A percentile compares a stretch with the other conserved stretches of the same genome.
phyloP scores from a whole-genome alignment of 441 rosid species.

The Capsella rubella region DNA sequence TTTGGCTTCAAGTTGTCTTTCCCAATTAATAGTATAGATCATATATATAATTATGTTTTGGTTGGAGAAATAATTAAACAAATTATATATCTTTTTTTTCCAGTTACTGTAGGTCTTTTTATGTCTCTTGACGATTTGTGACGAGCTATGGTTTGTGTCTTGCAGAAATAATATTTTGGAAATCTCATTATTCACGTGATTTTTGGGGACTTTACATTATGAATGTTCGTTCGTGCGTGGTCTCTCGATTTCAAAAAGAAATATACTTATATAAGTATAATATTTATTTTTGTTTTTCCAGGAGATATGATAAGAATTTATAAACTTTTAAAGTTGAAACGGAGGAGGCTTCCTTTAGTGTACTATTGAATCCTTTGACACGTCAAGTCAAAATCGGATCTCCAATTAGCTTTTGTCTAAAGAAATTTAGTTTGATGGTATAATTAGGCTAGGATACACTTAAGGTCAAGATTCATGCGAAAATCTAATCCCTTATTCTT shows the following conservation, averaged over 20 bases:
- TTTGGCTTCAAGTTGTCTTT: too few relatives aligned
- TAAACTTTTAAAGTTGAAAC: constrained; percentile 20
- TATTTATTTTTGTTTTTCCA: not conserved
- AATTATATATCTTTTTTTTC: not conserved
- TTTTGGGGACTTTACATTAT: not conserved
- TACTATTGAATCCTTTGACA: constrained; percentile 33
- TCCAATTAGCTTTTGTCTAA: constrained; percentile 32
- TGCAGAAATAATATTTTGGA: not conserved
- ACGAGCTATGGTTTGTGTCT: not conserved
- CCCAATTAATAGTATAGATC: too few relatives aligned
- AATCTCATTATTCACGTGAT: not conserved
- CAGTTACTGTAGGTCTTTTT: not conserved
- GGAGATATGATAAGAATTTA: constrained; percentile 20
- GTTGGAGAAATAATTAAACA: not conserved
- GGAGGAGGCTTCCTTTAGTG: constrained; percentile 34
- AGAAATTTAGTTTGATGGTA: constrained; percentile 7
- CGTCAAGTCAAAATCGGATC: constrained; percentile 40
- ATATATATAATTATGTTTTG: not conserved
- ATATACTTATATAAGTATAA: not conserved
- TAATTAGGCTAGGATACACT: constrained; percentile 31
- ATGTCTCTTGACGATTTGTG: not conserved
- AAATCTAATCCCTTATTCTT: constrained; percentile 29
- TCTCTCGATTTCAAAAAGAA: not conserved
- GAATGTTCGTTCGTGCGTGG: not conserved
- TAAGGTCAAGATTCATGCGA: constrained; percentile 40